Base-by-base conservation (phyloP, 805 yeast genomes). In the Wickerhamiella kazuoi region DNA sequence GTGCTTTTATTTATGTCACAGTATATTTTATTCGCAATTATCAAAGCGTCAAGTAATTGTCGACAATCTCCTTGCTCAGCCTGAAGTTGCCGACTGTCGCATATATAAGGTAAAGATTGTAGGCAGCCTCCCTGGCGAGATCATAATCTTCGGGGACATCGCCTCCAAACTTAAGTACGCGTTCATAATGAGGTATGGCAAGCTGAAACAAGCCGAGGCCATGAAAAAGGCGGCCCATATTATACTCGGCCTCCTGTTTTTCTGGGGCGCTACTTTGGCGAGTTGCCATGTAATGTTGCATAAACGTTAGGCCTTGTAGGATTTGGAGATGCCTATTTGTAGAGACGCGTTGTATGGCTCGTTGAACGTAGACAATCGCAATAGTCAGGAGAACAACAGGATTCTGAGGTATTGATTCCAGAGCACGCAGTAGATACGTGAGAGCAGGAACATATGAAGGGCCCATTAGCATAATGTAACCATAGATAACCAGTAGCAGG, bases 301-400 rank as follows among this genome's bases (percentile, higher is more conserved):
- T 54, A 50, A 71, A 84, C 41, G 86, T 73, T 35, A 90, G 60
- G 0, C 95, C 96, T 52, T 90, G 96, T 1, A 90, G 61, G 18
- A 90, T 64, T 52, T 86, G 96, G 42, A 79, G 66, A 51, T 87
- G 95, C 41, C 96, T 71, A 55, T 83, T 81, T 5, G 76, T 67
- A 3, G 94, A 77, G 42, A 81, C 73, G 45, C 98, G 67, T 57
- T 90, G 97, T 75, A 86, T 77, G 0, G 96, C 79, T 33, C 97
- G 68, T 50, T 87, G 95, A 19, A 86, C 62, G 57, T 84, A 86
- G 0, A 86, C 74, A 31, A 90, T 56, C 0, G 90, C 96, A 34
- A 80, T 63, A 29, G 79, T 58, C 21, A 90, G 63, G 44, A 82
- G 68, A 2, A 90, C 63, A 63, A 83, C 71, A 1, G 96, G 93